Evolutionary conservation across 2,329 filamentous ascomycete genomes (phyloP).

Genomic region (Cercospora brassicicola): DNA sequence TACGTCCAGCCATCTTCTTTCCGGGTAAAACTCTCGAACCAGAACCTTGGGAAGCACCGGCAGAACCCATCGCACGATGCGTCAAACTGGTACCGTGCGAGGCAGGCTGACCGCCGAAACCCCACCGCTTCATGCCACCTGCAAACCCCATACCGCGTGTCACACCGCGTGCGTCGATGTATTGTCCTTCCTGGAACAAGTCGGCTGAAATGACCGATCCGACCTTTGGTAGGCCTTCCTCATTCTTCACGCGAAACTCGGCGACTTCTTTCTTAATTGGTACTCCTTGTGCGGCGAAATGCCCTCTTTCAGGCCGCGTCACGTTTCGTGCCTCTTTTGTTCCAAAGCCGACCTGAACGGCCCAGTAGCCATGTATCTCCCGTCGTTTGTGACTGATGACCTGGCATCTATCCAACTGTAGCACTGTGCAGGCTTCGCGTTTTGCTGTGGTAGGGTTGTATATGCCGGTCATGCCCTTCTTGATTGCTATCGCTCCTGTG

Average conservation of each 20-base stretch:
- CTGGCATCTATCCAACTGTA: constrained; percentile 90
- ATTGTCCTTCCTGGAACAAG: constrained; percentile 90
- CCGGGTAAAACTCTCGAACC: constrained; percentile 90
- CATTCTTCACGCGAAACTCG: constrained; percentile 81
- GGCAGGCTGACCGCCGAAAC: constrained; percentile 82
- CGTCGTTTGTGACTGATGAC: constrained; percentile 84
- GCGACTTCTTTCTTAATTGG: constrained; percentile 79
- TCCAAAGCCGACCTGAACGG: constrained; percentile 84
- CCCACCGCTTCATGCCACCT: constrained; percentile 96
- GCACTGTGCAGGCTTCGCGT: constrained; percentile 82
- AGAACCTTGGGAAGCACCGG: constrained; percentile 84
- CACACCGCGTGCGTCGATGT: constrained; percentile 77
- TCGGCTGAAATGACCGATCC: constrained; percentile 77
- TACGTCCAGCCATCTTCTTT: constrained; percentile 96
- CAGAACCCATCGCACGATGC: constrained; percentile 87
- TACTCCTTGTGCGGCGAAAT: constrained; percentile 79
- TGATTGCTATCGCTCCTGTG: constrained; percentile 79
- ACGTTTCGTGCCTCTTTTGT: constrained; percentile 72
- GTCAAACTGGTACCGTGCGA: constrained; percentile 95
- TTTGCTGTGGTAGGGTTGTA: constrained; percentile 74
- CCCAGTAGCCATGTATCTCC: constrained; percentile 82
- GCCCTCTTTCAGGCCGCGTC: constrained; percentile 78
- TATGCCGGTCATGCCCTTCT: constrained; percentile 94
- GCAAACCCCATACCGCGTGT: constrained; percentile 89
- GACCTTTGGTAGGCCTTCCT: constrained; percentile 70